Percentiles rank a stretch among this genome's conserved stretches.
These are phyloP conservation scores for Hygrophila difformis DNA, from an alignment of 257 asterid genomes.

Conservation along the genomic window DNA sequence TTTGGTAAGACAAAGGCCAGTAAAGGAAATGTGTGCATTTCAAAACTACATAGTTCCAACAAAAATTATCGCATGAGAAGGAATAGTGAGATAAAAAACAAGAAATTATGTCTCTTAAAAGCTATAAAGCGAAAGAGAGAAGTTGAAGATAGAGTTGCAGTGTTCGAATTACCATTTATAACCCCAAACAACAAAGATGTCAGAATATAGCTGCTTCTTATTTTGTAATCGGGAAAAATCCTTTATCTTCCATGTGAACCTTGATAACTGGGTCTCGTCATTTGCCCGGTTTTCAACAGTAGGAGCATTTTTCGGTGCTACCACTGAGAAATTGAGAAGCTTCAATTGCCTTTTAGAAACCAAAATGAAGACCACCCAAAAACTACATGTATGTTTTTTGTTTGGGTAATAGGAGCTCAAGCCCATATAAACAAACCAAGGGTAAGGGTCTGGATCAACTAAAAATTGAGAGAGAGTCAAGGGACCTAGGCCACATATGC, in stretches of 20 bases:
- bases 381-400: neutral
- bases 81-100: no score
- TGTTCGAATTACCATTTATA: constrained; percentile 60
- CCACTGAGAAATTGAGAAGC: constrained; percentile 32
- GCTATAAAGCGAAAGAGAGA: no score
- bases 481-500: no score
- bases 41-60: constrained; percentile 6
- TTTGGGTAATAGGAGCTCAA: no score
- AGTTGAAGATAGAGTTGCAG: no score
- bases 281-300: constrained; percentile 65
- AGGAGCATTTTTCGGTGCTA: constrained; percentile 49
- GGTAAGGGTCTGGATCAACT: no score
- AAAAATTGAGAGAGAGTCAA: constrained; percentile 13
- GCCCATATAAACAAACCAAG: no score
- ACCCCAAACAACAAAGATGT: constrained; percentile 63
- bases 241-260: constrained; percentile 75
- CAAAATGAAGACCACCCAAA: constrained; percentile 6
- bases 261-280: constrained; percentile 85
- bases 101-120: no score
- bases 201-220: constrained; percentile 76
- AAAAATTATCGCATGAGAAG: neutral
- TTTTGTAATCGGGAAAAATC: constrained; percentile 64
- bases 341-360: constrained; percentile 6
- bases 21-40: no score
- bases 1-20: no score